These are phyloP conservation scores for Paecilomyces fulvus DNA, from an alignment of 2,329 filamentous ascomycete genomes.

Conservation along the genomic window DNA sequence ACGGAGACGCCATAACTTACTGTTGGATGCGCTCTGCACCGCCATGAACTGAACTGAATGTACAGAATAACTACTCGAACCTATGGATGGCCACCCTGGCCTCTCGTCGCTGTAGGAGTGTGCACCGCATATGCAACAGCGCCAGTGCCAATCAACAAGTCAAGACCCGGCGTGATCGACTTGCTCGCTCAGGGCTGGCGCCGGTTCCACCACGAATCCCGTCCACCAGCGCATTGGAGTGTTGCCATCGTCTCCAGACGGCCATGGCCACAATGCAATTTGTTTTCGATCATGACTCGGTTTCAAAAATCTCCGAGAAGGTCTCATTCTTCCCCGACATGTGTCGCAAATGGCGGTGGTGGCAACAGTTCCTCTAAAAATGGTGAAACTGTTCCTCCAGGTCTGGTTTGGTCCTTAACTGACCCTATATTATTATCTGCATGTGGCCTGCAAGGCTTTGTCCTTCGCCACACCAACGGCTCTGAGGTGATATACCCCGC, in stretches of 20 bases:
- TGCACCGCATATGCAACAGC: slow-evolving; percentile 1
- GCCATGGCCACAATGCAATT: not conserved
- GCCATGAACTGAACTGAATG: not conserved
- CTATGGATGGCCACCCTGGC: not conserved
- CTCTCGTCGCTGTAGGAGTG: not conserved
- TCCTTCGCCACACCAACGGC: not conserved
- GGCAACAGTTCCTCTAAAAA: not conserved
- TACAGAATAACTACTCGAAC: not conserved
- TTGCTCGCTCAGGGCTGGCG: not conserved
- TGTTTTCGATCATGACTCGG: not conserved
- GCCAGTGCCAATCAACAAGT: not conserved
- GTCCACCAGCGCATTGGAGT: not conserved
- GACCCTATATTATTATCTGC: not conserved
- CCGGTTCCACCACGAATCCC: slow-evolving; percentile 1
- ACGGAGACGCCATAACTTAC: not conserved
- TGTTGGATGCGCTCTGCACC: not conserved
- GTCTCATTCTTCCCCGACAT: not conserved
- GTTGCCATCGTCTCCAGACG: not conserved
- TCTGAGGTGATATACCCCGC: not conserved
- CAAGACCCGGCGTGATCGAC: slow-evolving; percentile 1
- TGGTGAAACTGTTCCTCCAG: not conserved
- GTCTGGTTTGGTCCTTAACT: not conserved
- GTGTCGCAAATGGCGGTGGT: not conserved
- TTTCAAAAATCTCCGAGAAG: not conserved
- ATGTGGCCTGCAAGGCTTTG: not conserved